These are phyloP conservation scores for Hypoxylon trugodes DNA, from an alignment of 495 filamentous ascomycete species.

Conservation along the genomic window DNA sequence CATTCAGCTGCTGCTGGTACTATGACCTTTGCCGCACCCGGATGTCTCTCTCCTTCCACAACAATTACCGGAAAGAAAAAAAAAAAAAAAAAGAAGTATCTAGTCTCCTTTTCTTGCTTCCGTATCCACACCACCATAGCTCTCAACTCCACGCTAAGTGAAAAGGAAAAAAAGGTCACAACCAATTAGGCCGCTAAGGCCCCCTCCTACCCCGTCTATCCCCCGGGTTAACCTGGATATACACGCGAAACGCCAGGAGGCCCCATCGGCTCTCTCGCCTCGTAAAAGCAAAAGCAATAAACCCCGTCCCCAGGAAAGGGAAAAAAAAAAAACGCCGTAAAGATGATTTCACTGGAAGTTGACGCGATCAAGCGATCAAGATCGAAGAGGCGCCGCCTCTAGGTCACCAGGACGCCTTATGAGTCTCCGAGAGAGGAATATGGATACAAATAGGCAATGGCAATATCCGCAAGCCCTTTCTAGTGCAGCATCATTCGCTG, in stretches of 20 bases:
- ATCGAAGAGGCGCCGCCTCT: conserved; percentile 19
- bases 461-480: conserved; percentile 10
- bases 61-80: neutral
- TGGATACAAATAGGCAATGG: neutral
- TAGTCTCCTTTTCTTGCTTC: conserved; percentile 19
- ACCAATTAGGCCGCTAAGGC: neutral
- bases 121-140: neutral
- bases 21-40: conserved; percentile 3
- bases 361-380: neutral
- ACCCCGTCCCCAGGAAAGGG: conserved; percentile 4
- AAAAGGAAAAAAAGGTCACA: conserved; percentile 22
- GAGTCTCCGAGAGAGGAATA: neutral
- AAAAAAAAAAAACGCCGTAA: conserved; percentile 22
- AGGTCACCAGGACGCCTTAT: conserved; percentile 8
- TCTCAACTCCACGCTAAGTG: conserved; percentile 33
- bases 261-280: neutral
- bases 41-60: neutral
- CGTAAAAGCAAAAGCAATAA: conserved; percentile 15
- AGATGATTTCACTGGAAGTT: neutral
- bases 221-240: conserved; percentile 14
- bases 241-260: conserved; percentile 17
- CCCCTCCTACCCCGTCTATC: conserved; percentile 11
- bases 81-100: conserved; percentile 7
- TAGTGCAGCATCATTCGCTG: neutral
- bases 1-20: conserved; percentile 7